These are phyloP conservation scores for Eucalyptus victrix DNA, from an alignment of 345 rosid genomes.

Conservation along the genomic window DNA sequence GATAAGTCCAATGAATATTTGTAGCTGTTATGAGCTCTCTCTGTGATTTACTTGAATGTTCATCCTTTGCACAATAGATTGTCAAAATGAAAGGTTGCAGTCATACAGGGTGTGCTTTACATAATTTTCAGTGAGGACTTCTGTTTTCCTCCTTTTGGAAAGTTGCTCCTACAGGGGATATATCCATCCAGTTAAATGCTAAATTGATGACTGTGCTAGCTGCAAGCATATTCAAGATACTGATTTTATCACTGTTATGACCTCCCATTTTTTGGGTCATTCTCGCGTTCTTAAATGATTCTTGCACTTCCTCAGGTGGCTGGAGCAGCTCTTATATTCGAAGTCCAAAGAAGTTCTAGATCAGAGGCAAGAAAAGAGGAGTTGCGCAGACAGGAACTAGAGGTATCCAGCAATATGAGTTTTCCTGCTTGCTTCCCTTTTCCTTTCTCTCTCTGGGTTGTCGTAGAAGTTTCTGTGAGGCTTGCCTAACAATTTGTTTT, in stretches of 20 bases:
- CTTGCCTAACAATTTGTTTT: background rate
- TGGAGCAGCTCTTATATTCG: conserved; percentile 61
- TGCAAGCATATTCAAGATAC: background rate
- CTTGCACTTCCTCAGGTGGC: conserved; percentile 39
- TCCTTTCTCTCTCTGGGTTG: background rate
- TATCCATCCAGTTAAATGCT: background rate
- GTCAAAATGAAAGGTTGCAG: background rate
- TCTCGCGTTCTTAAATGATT: background rate
- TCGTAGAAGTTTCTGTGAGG: background rate
- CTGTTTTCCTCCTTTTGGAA: background rate
- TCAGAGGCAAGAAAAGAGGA: conserved; percentile 86
- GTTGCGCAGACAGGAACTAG: conserved; percentile 38
- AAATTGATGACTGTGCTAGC: background rate
- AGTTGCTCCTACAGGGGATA: background rate
- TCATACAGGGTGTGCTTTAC: background rate
- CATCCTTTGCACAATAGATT: background rate
- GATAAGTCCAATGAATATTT: background rate
- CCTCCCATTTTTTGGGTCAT: background rate
- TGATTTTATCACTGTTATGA: background rate
- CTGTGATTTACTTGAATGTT: background rate
- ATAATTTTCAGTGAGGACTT: background rate
- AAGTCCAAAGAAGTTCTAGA: conserved; percentile 73
- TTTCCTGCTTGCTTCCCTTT: background rate
- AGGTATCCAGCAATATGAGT: conserved; percentile 7
- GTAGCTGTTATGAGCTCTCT: background rate